Base-by-base conservation (phyloP, 805 yeast genomes). In the Wickerhamiella bombiphila region DNA sequence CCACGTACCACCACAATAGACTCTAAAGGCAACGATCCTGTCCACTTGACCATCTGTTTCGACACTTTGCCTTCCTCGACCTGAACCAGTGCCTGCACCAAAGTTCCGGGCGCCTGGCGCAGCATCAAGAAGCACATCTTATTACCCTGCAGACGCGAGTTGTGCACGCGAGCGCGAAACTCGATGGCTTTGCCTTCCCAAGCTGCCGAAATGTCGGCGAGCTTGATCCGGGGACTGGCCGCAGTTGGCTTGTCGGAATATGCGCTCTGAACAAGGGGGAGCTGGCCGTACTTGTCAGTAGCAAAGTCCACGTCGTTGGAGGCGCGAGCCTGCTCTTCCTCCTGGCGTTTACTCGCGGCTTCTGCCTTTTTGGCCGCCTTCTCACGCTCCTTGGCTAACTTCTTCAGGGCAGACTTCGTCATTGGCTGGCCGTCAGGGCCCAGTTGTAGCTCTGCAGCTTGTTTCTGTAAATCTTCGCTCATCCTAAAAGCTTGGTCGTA, bases 41-140 rank as follows among this genome's bases (percentile, higher is more conserved):
- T 79, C 94, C 95, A 91, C 64, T 91, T 91, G 48, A 86, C 93
- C 88, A 91, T 80, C 59, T 80, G 94, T 64, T 91, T 91, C 37
- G 94, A 80, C 34, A 91, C 69, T 8, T 63, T 65, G 44, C 74
- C 75, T 52, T 73, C 72, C 53, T 79, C 74, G 43, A 80, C 78
- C 56, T 77, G 82, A 46, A 86, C 66, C 44, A 91, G 68, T 42
- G 80, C 94, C 68, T 88, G 97, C 52, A 86, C 72, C 53, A 78
- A 63, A 9, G 43, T 31, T 42, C 72, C 71, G 39, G 72, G 67
- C 64, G 83, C 94, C 66, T 91, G 98, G 66, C 99, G 80, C 52
- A 91, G 74, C 19, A 93, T 74, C 52, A 88, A 63, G 60, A 91
- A 91, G 38, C 80, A 72, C 79, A 91, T 76, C 47, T 93, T 85